Base-by-base conservation (phyloP, 768 basidiomycete genomes). In the Dictyophora rubrovolvata region DNA sequence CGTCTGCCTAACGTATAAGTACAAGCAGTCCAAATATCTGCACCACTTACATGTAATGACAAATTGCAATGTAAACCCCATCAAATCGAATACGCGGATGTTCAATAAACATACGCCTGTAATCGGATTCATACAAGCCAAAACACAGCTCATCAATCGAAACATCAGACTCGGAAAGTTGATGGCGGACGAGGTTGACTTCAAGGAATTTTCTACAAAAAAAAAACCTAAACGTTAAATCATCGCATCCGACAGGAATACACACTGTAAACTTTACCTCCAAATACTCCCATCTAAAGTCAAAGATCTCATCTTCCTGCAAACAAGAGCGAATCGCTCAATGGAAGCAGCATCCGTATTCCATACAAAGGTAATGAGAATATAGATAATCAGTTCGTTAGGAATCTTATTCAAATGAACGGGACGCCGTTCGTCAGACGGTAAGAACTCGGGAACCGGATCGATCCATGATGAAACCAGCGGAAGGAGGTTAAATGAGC, bases 61-160 rank as follows among this genome's bases (percentile, higher is more conserved):
- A 94, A 18, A 89, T 87, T 20, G 90, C 85, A 54, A 96, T 93
- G 68, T 95, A 95, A 10, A 92, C 84, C 1, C 93, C 93, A 61
- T 95, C 93, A 62, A 86, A 68, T 42, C 93, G 83, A 52, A 95
- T 69, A 51, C 93, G 80, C 14, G 92, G 91, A 59, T 91, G 87
- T 69, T 93, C 87, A 48, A 95, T 80, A 68, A 81, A 90, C 9
- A 88, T 72, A 18, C 83, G 84, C 42, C 93, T 80, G 71, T 83
- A 93, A 68, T 90, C 82, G 53, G 73, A 77, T 52, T 70, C 67
- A 68, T 82, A 84, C n/a, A 70, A 71, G 20, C 76, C 70, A 12
- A 83, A 72, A 42, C 42, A 42, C 21, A 89, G 73, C 1, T 73
- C 66, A 50, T 74, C 67, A 59, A 87, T 62, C n/a, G 72, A 67